phyloP scores from a whole-genome alignment of 139 green algal species.

The Chlorella ohadii region DNA sequence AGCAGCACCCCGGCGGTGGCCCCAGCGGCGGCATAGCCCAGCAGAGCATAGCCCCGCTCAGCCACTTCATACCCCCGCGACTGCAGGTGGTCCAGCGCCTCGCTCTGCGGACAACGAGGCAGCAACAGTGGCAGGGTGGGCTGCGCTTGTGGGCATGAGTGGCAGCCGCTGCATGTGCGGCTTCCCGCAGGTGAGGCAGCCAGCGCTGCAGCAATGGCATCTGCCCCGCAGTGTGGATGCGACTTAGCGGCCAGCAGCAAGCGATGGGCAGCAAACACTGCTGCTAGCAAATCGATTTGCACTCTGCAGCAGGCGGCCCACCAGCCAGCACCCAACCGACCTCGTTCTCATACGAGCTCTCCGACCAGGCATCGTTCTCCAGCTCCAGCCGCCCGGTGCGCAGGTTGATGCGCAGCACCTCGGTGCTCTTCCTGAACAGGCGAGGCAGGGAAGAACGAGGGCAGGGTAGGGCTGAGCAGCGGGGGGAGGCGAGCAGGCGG shows the following conservation, averaged over 20 bases:
- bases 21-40: conserved; percentile 84
- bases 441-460: not conserved
- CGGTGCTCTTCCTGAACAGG: conserved; percentile 27
- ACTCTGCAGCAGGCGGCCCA: too few species aligned
- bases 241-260: too few species aligned
- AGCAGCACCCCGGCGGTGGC: conserved; percentile 82
- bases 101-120: not conserved
- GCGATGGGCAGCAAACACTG: not conserved
- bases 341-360: conserved; percentile 33
- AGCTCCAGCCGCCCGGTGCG: conserved; percentile 16
- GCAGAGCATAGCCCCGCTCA: conserved; percentile 70
- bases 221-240: too few species aligned
- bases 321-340: not conserved
- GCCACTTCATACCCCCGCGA: conserved; percentile 50
- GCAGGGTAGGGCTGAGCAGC: not conserved
- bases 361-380: conserved; percentile 8
- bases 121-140: too few species aligned
- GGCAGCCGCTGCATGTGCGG: too few species aligned
- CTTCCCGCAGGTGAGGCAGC: too few species aligned
- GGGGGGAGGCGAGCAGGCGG: not conserved
- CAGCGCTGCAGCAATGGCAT: too few species aligned
- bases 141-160: too few species aligned
- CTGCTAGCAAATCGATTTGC: too few species aligned
- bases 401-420: conserved; percentile 30
- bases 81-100: conserved; percentile 43